Conservation (phyloP, 2,329 filamentous ascomycete genomes). For the Neodidymelliopsis sp. region DNA sequence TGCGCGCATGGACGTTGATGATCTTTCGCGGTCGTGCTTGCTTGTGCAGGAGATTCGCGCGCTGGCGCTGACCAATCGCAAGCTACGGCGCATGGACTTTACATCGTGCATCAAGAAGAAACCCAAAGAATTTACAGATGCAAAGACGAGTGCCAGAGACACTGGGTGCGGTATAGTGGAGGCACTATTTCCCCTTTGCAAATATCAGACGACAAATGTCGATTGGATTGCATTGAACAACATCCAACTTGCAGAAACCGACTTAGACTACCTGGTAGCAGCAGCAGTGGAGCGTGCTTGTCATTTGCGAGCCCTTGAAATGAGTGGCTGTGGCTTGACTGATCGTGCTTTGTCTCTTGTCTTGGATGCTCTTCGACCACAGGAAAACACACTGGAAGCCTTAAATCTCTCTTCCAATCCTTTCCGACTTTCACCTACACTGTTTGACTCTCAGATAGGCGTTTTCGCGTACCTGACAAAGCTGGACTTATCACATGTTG, state of each 20-base stretch:
- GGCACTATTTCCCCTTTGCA: slow-evolving; percentile 72
- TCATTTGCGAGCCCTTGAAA: slow-evolving; percentile 71
- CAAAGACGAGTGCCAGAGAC: slow-evolving; percentile 60
- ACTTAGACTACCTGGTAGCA: slow-evolving; percentile 72
- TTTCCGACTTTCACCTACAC: slow-evolving; percentile 67
- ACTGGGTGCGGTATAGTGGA: slow-evolving; percentile 74
- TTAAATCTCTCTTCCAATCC: slow-evolving; percentile 73
- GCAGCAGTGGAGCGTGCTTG: slow-evolving; percentile 71
- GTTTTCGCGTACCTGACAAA: slow-evolving; percentile 72
- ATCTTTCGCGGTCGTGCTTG: slow-evolving; percentile 63
- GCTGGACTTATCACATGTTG: slow-evolving; percentile 70
- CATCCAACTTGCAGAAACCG: slow-evolving; percentile 73
- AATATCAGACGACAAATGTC: slow-evolving; percentile 71
- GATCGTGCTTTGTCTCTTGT: slow-evolving; percentile 68
- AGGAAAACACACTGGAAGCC: slow-evolving; percentile 71
- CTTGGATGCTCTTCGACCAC: slow-evolving; percentile 68
- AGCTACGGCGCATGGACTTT: slow-evolving; percentile 70
- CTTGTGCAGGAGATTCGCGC: slow-evolving; percentile 74
- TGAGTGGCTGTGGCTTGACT: slow-evolving; percentile 68
- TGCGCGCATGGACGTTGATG: slow-evolving; percentile 60
- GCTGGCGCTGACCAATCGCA: slow-evolving; percentile 70
- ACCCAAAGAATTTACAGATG: slow-evolving; percentile 51
- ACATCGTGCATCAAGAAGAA: slow-evolving; percentile 66
- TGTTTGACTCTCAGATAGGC: slow-evolving; percentile 71
- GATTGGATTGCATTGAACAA: slow-evolving; percentile 75